Evolutionary conservation across 78 protist species (phyloP), one percentile per base, ranked within the genome.

Genomic region (Tieghemostelium lacteum): DNA sequence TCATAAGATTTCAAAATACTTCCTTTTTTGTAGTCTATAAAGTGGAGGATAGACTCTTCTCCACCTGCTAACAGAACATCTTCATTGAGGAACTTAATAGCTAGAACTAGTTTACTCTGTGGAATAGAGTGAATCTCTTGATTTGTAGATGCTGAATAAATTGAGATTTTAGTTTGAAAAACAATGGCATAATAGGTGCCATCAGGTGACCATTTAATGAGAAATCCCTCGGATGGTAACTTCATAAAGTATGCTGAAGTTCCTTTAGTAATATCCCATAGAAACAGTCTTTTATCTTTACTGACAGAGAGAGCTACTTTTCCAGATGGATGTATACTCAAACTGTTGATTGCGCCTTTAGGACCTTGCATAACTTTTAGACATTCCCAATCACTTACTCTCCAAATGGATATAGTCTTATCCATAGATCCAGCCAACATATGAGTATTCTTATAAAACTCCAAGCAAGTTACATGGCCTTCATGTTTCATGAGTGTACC

Each of bases 331-430:
- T 83, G 91, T 36, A 83, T 60, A 10, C 64, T 26, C 10, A 83
- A 54, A 8, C 73, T 55, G 57, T 83, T 83, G 39, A 83, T 64
- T 26, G 49, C 42, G 42, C 75, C 91, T 16, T 83, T 83, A 54
- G 74, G 72, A 7, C 91, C 91, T 17, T 50, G 50, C 66, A 83
- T 73, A n/a, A 39, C 40, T 50, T 83, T 83, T 20, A 83, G 39
- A 69, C 91, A 83, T 50, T 83, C 91, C 91, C 91, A 83, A 42
- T 69, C 91, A 45, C 62, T 39, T 2, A 83, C 91, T 67, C 78
- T 69, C 91, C 91, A 83, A 19, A 83, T 74, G 33, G 78, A 69
- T 10, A 83, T 39, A 12, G 80, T 83, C 12, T 83, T 22, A 31
- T 83, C 91, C 52, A 73, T 73, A n/a, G 91, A 83, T 7, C 77